phyloP scores from a whole-genome alignment of 2,329 filamentous ascomycete species.

The Colletotrichum navitas region DNA sequence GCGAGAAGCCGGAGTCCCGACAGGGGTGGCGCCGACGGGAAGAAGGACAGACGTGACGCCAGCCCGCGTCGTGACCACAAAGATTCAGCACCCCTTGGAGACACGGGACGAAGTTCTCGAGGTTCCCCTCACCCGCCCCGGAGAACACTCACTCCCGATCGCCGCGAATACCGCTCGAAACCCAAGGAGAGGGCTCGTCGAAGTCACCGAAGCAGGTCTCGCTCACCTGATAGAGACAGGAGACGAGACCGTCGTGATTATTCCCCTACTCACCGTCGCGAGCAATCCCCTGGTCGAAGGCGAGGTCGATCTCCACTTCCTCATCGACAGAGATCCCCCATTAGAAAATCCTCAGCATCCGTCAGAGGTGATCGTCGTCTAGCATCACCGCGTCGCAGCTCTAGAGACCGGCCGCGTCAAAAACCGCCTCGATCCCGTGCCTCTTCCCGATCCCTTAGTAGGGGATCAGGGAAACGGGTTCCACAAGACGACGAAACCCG shows the following conservation, averaged over 20 bases:
- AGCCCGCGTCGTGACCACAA: constrained; percentile 38
- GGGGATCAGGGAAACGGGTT: constrained; percentile 33
- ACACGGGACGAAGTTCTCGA: constrained; percentile 22
- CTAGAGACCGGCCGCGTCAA: constrained; percentile 31
- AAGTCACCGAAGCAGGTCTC: constrained; percentile 40
- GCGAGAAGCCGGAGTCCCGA: constrained; percentile 38
- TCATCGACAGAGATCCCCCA: constrained; percentile 27
- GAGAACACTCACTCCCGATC: constrained; percentile 29
- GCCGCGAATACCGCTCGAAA: constrained; percentile 27
- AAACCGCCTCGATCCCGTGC: constrained; percentile 29
- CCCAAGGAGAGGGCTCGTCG: constrained; percentile 31
- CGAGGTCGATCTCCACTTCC: constrained; percentile 35
- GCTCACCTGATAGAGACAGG: constrained; percentile 34
- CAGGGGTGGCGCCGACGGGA: constrained; percentile 18
- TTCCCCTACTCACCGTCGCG: constrained; percentile 29
- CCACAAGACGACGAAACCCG: constrained; percentile 34
- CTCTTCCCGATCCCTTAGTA: constrained; percentile 39
- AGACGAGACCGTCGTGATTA: constrained; percentile 25
- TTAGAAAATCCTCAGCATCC: constrained; percentile 27
- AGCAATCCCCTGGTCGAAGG: constrained; percentile 29
- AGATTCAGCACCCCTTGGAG: constrained; percentile 17
- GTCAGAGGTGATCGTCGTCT: constrained; percentile 16
- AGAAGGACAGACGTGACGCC: constrained; percentile 33
- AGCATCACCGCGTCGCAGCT: constrained; percentile 32
- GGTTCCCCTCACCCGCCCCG: constrained; percentile 31